phyloP scores from a whole-genome alignment of 306 rosid species.

The Cucumis sativus region DNA sequence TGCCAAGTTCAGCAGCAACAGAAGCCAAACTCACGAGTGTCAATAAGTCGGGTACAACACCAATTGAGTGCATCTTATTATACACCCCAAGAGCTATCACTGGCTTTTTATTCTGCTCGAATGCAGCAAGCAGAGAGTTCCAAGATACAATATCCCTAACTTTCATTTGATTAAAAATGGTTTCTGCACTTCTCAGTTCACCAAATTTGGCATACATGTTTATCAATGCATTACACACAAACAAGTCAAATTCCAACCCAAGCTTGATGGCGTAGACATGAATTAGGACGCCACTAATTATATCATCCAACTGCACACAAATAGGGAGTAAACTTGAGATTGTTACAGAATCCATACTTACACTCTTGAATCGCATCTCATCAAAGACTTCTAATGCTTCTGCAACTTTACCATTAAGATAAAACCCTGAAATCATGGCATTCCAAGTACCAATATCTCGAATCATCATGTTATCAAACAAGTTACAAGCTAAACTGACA shows the following conservation, averaged over 20 bases:
- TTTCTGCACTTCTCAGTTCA: slow-evolving; percentile 18
- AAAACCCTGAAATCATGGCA: slow-evolving; percentile 43
- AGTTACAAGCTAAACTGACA: slow-evolving; percentile 15
- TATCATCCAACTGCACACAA: slow-evolving; percentile 26
- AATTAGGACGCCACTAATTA: slow-evolving; percentile 22
- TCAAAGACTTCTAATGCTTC: slow-evolving; percentile 31
- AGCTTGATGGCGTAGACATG: slow-evolving; percentile 35
- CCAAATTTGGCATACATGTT: slow-evolving; percentile 48
- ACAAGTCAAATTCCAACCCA: slow-evolving; percentile 26
- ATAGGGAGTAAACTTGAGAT: slow-evolving; percentile 30
- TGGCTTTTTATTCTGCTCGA: slow-evolving; percentile 33
- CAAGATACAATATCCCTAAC: slow-evolving; percentile 35
- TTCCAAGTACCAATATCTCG: slow-evolving; percentile 41
- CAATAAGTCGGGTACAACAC: slow-evolving; percentile 21
- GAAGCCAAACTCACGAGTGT: slow-evolving; percentile 43
- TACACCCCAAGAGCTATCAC: slow-evolving; percentile 23
- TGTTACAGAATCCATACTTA: slow-evolving; percentile 30
- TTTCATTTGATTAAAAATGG: slow-evolving; percentile 24
- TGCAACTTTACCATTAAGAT: slow-evolving; percentile 27
- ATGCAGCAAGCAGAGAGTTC: slow-evolving; percentile 37
- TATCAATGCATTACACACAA: slow-evolving; percentile 35
- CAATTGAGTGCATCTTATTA: slow-evolving; percentile 13
- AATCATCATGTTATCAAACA: slow-evolving; percentile 25
- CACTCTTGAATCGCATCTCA: slow-evolving; percentile 31
- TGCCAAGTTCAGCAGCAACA: slow-evolving; percentile 24